Percentiles rank a stretch among this genome's conserved stretches.
These are phyloP conservation scores for Trichoderma sp. DNA, from an alignment of 2,329 filamentous ascomycete genomes.

Conservation along the genomic window DNA sequence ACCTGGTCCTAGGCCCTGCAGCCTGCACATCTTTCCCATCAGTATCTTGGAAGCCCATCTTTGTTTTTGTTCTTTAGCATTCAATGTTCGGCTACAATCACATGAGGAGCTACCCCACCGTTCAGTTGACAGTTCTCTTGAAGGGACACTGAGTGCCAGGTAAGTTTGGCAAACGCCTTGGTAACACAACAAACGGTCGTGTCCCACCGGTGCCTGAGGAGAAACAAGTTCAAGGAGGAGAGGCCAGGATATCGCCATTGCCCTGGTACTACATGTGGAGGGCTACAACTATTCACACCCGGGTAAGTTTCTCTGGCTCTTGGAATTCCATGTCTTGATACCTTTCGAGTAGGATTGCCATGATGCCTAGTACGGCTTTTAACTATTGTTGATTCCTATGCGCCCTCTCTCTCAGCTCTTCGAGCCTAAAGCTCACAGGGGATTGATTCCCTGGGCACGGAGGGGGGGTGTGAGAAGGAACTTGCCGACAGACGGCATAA, in stretches of 20 bases:
- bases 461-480: neutral
- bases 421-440: neutral
- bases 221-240: neutral
- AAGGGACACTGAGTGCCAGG: neutral
- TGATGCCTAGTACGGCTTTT: neutral
- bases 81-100: neutral
- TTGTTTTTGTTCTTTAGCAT: neutral
- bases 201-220: neutral
- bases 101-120: neutral
- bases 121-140: neutral
- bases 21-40: neutral
- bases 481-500: neutral
- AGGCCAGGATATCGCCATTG: neutral
- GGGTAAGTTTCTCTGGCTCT: neutral
- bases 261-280: neutral
- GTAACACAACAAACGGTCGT: neutral
- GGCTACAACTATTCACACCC: neutral
- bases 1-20: slow-evolving; percentile 16
- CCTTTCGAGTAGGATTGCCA: neutral
- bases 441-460: neutral
- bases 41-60: neutral
- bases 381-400: neutral
- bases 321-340: neutral
- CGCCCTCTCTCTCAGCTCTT: neutral
- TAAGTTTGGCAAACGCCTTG: neutral